Conservation (phyloP, 352 stramenopile genomes). For the Pythium rhizo-oryzae region DNA sequence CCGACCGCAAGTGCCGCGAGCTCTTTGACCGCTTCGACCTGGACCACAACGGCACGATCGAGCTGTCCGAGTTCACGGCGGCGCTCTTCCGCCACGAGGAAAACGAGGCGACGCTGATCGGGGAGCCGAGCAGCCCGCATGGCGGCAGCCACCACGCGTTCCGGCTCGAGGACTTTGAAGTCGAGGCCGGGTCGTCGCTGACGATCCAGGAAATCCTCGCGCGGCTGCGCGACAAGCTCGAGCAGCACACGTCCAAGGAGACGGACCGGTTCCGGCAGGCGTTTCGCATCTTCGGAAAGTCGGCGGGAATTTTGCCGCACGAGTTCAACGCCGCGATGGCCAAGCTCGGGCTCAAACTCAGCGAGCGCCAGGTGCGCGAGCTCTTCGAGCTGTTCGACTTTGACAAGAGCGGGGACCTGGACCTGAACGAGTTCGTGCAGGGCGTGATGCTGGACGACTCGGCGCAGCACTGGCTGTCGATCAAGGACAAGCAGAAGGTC, state of each 20-base stretch:
- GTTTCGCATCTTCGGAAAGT: slow-evolving; percentile 75
- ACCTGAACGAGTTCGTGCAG: slow-evolving; percentile 83
- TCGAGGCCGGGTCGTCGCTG: slow-evolving; percentile 43
- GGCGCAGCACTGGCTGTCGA: slow-evolving; percentile 52
- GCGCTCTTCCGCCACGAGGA: slow-evolving; percentile 55
- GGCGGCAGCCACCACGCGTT: not conserved
- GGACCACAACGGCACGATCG: slow-evolving; percentile 61
- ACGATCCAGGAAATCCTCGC: slow-evolving; percentile 63
- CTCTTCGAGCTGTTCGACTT: slow-evolving; percentile 79
- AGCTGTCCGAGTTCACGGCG: slow-evolving; percentile 65
- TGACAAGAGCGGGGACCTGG: slow-evolving; percentile 73
- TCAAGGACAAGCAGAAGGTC: slow-evolving; percentile 57
- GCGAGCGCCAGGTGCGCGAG: slow-evolving; percentile 50
- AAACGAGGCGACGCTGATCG: slow-evolving; percentile 27
- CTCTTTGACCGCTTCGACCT: slow-evolving; percentile 71
- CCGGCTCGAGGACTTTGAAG: slow-evolving; percentile 28
- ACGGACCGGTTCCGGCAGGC: slow-evolving; percentile 77
- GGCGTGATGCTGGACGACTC: slow-evolving; percentile 79
- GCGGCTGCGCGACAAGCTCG: slow-evolving; percentile 59
- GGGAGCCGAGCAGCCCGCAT: not conserved
- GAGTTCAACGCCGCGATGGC: slow-evolving; percentile 62
- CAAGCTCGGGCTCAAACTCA: slow-evolving; percentile 59
- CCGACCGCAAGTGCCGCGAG: slow-evolving; percentile 48
- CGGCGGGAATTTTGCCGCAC: slow-evolving; percentile 48
- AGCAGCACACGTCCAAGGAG: slow-evolving; percentile 68